Percentiles rank a stretch among this genome's conserved stretches.
phyloP scores from a whole-genome alignment of 2,329 filamentous ascomycete species.

The Pleurostoma richardsiae region DNA sequence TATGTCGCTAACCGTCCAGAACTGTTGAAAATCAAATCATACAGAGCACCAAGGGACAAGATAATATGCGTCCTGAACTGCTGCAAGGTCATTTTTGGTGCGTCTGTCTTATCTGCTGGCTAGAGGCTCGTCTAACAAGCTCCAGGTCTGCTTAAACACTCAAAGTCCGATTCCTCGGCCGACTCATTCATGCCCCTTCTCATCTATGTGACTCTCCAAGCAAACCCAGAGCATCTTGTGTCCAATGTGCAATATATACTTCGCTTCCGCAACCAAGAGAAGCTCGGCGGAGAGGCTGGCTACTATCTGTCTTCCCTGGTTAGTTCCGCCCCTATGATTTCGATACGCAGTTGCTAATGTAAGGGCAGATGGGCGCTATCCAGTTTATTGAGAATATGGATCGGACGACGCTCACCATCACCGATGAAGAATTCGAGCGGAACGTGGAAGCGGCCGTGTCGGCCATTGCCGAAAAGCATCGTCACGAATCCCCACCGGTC shows the following conservation, averaged over 20 bases:
- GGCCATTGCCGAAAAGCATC: conserved; percentile 87
- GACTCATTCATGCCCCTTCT: conserved; percentile 93
- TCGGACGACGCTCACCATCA: conserved; percentile 86
- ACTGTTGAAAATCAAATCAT: conserved; percentile 91
- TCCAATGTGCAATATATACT: conserved; percentile 98
- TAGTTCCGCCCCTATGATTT: conserved; percentile 11
- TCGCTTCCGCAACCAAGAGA: conserved; percentile 94
- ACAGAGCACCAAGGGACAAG: conserved; percentile 94
- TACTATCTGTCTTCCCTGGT: conserved; percentile 96
- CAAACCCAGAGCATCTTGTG: conserved; percentile 90
- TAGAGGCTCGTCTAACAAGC: neutral
- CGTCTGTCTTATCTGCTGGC: conserved; percentile 12
- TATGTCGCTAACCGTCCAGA: conserved; percentile 50
- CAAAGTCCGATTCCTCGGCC: conserved; percentile 89
- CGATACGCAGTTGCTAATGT: neutral
- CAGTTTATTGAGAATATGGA: conserved; percentile 97
- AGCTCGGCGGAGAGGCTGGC: conserved; percentile 92
- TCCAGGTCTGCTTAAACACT: conserved; percentile 77
- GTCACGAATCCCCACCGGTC: conserved; percentile 41
- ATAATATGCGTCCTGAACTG: conserved; percentile 98
- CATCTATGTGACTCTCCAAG: conserved; percentile 92
- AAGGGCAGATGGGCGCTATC: conserved; percentile 73
- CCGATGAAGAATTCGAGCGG: conserved; percentile 89
- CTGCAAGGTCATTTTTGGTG: conserved; percentile 98
- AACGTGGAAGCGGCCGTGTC: conserved; percentile 97